Conservation (phyloP, 805 yeast species). For the Peterozyma toletana region DNA sequence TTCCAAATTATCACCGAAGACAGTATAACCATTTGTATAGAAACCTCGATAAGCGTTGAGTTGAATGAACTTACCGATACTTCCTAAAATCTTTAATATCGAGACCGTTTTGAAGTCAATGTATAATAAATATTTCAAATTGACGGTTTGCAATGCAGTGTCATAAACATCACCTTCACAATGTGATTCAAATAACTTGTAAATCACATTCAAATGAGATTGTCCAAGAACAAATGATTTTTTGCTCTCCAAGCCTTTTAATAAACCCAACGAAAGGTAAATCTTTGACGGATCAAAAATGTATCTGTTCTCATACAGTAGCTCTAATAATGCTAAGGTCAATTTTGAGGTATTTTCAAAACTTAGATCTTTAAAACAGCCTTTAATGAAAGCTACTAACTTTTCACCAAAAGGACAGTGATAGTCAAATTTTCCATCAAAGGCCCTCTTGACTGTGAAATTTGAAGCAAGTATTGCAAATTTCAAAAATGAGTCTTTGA, state of each 20-base stretch:
- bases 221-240: constrained; percentile 12
- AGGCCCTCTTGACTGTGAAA: constrained; percentile 35
- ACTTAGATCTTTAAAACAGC: constrained; percentile 23
- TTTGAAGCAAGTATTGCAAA: constrained; percentile 58
- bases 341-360: constrained; percentile 18
- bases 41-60: constrained; percentile 15
- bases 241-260: constrained; percentile 36
- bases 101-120: constrained; percentile 21
- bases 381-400: constrained; percentile 37
- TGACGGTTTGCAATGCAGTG: constrained; percentile 41
- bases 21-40: constrained; percentile 20
- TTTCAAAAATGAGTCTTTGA: constrained; percentile 43
- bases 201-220: constrained; percentile 21
- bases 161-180: constrained; percentile 38
- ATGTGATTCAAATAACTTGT: constrained; percentile 23
- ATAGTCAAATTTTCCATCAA: constrained; percentile 32
- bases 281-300: constrained; percentile 68
- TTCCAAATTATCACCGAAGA: constrained; percentile 28
- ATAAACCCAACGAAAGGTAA: constrained; percentile 49
- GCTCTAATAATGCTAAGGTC: constrained; percentile 28
- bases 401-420: constrained; percentile 54
- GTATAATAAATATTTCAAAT: constrained; percentile 36
- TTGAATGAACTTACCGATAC: constrained; percentile 30
- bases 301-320: constrained; percentile 38
- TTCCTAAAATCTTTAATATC: constrained; percentile 22